phyloP scores from a whole-genome alignment of 2,329 filamentous ascomycete species.

The Clonostachys rosea region DNA sequence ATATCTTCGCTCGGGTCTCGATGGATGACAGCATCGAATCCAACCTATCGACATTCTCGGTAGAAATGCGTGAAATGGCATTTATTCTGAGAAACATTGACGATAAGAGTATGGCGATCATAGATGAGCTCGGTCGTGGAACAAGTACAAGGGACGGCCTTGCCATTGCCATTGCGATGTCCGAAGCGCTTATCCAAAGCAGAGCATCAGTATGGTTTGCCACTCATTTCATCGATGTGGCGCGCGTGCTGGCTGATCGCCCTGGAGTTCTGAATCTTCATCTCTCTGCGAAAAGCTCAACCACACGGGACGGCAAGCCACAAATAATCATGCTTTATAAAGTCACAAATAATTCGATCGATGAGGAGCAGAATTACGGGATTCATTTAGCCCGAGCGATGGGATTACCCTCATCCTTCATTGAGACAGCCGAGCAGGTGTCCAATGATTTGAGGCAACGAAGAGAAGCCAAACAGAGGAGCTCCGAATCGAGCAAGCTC shows the following conservation, averaged over 20 bases:
- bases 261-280: conserved; percentile 81
- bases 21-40: conserved; percentile 84
- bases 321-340: conserved; percentile 88
- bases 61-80: conserved; percentile 94
- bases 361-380: conserved; percentile 70
- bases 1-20: conserved; percentile 83
- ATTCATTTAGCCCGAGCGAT: conserved; percentile 74
- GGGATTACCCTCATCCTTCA: conserved; percentile 63
- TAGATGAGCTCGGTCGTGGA: conserved; percentile 89
- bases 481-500: conserved; percentile 50
- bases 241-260: conserved; percentile 68
- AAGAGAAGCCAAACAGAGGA: conserved; percentile 52
- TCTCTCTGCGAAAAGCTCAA: conserved; percentile 63
- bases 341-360: conserved; percentile 65
- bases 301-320: conserved; percentile 38
- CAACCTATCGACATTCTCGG: conserved; percentile 88
- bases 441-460: conserved; percentile 56
- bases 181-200: conserved; percentile 80
- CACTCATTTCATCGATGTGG: conserved; percentile 85
- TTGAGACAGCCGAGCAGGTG: conserved; percentile 64
- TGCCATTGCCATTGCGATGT: conserved; percentile 83
- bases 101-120: conserved; percentile 69
- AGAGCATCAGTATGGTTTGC: conserved; percentile 84
- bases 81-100: conserved; percentile 86
- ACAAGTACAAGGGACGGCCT: conserved; percentile 87